Evolutionary conservation across 1,139 yeast genomes (phyloP), one percentile per base, ranked within the genome.

Genomic region (Candida sanyaensis): DNA sequence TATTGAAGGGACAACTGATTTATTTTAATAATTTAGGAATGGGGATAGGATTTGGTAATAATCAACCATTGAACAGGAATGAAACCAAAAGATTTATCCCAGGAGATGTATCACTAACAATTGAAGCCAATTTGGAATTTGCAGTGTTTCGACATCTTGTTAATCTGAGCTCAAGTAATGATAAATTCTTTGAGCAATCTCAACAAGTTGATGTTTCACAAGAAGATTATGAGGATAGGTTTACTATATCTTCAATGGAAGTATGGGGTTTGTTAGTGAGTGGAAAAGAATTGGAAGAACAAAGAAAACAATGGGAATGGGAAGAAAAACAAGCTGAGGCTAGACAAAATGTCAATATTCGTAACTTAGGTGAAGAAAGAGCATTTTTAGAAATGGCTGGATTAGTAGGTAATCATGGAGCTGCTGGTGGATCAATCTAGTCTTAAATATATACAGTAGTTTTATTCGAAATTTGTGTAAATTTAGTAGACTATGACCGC

Each of bases 321-420:
- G 97, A 92, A 61, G 87, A 87, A 59, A 76, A 83, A 44, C 96
- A 89, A 61, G 96, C 96, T 0, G 80, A 82, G 56, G 84, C 90
- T 31, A 73, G 97, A 48, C 88, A 85, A 58, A 75, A 80, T 32
- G 80, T 91, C 4, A 89, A 90, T 58, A 51, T 84, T 37, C 77
- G 78, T 48, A 80, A 76, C 49, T 62, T 88, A 58, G 88, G 86
- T 1, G 97, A 91, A 57, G 97, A 91, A 47, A 69, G 92, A 43
- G 96, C 97, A 1, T 72, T 92, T 45, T 68, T 92, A 55, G 97
- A 91, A 56, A 80, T 92, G 92, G 98, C 90, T 0, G 98, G 98
- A 0, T 63, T 92, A 9, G 83, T 90, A 6, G 97, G 97, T 0
- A 83, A 84, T 47, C 77, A 78, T 50, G 69, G 69, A n/a, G 75